phyloP scores from a whole-genome alignment of 768 basidiomycete genomes.

The Russula emetica region DNA sequence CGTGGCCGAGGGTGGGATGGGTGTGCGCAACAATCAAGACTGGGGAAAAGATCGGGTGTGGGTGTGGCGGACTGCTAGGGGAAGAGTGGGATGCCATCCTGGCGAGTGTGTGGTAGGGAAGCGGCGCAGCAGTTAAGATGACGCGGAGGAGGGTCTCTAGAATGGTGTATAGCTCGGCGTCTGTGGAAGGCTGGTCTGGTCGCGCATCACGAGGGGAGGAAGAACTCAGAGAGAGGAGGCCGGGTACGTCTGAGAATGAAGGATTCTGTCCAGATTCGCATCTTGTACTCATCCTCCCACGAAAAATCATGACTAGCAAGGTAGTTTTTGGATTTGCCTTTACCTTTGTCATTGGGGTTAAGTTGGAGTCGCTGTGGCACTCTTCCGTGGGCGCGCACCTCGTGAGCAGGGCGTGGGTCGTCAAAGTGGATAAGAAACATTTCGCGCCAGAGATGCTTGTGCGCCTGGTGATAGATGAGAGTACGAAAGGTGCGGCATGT shows the following conservation, averaged over 20 bases:
- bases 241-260: slow-evolving; percentile 26
- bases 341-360: neutral
- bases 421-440: slow-evolving; percentile 40
- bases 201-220: neutral
- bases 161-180: slow-evolving; percentile 26
- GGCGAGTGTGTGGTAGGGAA: slow-evolving; percentile 30
- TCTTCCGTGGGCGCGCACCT: slow-evolving; percentile 4
- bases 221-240: neutral
- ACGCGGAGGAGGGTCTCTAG: slow-evolving; percentile 37
- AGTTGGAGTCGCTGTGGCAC: neutral
- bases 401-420: slow-evolving; percentile 30
- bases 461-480: slow-evolving; percentile 34
- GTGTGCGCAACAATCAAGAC: slow-evolving; percentile 34
- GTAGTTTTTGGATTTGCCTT: slow-evolving; percentile 6
- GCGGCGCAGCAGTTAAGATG: slow-evolving; percentile 35
- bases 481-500: slow-evolving; percentile 34
- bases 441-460: slow-evolving; percentile 39
- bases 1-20: slow-evolving; percentile 1
- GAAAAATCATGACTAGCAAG: neutral
- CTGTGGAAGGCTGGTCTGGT: neutral
- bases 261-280: slow-evolving; percentile 32
- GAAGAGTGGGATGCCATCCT: slow-evolving; percentile 3
- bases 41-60: slow-evolving; percentile 35
- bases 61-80: neutral
- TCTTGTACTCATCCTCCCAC: slow-evolving; percentile 31